Evolutionary conservation across 257 asterid genomes (phyloP).

Genomic region (Solanum chilense): DNA sequence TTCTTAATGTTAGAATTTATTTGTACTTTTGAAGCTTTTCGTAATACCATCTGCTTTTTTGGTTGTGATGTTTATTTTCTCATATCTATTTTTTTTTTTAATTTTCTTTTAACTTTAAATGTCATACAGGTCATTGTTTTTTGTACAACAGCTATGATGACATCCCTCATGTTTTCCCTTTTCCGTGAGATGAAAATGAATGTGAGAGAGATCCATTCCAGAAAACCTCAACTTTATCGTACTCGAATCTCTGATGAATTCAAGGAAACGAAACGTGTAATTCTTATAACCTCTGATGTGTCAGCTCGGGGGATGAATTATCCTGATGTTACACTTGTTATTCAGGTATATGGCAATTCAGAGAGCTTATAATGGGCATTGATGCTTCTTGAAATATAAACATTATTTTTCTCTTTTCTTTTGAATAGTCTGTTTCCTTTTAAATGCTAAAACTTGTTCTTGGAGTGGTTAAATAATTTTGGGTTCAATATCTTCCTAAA

Average conservation of each 20-base stretch:
- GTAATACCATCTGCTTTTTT: neutral
- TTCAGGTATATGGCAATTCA: constrained; percentile 46
- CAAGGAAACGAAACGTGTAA: constrained; percentile 58
- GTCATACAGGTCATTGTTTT: constrained; percentile 64
- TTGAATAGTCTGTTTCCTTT: neutral
- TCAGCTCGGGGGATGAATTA: constrained; percentile 87
- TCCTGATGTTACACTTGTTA: constrained; percentile 81
- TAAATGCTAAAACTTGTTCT: neutral
- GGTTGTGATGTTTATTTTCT: neutral
- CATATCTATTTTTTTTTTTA: neutral
- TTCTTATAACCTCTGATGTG: constrained; percentile 71
- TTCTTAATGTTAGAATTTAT: neutral
- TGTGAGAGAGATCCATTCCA: constrained; percentile 74
- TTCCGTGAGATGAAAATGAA: constrained; percentile 67
- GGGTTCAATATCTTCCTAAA: neutral
- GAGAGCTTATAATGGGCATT: neutral
- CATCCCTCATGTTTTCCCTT: constrained; percentile 73
- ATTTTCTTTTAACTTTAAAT: neutral
- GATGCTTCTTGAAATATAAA: neutral
- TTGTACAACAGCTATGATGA: constrained; percentile 79
- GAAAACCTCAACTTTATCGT: constrained; percentile 65
- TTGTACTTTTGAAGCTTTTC: neutral
- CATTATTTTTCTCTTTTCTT: neutral
- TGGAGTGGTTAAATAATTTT: neutral
- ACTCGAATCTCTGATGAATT: constrained; percentile 77